Percentiles rank a stretch among this genome's conserved stretches.
These are phyloP conservation scores for Microdochium nivale DNA, from an alignment of 2,329 filamentous ascomycete species.

Conservation along the genomic window DNA sequence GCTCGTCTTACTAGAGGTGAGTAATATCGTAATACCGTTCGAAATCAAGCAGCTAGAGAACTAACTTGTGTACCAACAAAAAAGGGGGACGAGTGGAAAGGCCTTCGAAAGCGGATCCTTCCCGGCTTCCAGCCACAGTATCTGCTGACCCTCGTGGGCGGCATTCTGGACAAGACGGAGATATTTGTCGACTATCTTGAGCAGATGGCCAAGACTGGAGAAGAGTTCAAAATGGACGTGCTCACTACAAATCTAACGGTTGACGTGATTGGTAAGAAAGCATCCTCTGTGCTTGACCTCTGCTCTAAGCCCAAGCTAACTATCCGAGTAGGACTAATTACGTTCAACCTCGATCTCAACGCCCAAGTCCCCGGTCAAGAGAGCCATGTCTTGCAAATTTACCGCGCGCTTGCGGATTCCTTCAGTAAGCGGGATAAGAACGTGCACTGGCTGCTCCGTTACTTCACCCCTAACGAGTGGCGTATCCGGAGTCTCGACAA, in stretches of 20 bases:
- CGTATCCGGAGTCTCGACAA: slow-evolving; percentile 1
- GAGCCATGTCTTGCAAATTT: slow-evolving; percentile 1
- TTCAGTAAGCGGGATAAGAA: not conserved
- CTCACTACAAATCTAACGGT: slow-evolving; percentile 8
- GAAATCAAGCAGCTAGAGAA: not conserved
- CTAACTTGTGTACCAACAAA: not conserved
- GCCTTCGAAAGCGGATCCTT: slow-evolving; percentile 3
- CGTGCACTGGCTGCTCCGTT: slow-evolving; percentile 2
- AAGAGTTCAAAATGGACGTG: slow-evolving; percentile 5
- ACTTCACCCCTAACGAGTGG: slow-evolving; percentile 2
- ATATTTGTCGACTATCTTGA: slow-evolving; percentile 7
- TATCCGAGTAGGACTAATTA: not conserved
- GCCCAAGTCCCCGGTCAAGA: slow-evolving; percentile 3
- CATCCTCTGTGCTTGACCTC: too few relatives aligned
- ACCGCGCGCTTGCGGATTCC: slow-evolving; percentile 1
- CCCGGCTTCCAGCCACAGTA: slow-evolving; percentile 6
- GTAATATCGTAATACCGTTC: not conserved
- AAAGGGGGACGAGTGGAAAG: slow-evolving; percentile 4
- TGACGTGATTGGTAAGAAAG: slow-evolving; percentile 7
- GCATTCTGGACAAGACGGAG: slow-evolving; percentile 7
- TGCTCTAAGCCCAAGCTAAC: not conserved
- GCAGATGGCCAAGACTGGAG: not conserved
- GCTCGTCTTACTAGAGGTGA: slow-evolving; percentile 3
- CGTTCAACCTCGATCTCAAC: slow-evolving; percentile 4
- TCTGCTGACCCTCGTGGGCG: slow-evolving; percentile 6